Evolutionary conservation across 176 grass and related monocot species (phyloP), one percentile per base, ranked within the genome.

Genomic region (Canna indica): DNA sequence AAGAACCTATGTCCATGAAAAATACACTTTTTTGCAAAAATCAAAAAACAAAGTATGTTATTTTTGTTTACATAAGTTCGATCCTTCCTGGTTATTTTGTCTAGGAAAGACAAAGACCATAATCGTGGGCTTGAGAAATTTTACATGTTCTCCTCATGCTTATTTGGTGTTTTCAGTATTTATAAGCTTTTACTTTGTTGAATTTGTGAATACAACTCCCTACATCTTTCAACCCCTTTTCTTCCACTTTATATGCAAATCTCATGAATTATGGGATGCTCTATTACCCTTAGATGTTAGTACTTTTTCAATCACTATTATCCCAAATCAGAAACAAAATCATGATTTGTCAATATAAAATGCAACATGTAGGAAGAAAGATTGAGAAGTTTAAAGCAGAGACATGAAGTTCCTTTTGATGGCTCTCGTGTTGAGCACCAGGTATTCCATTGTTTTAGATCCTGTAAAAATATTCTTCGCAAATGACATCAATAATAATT

Each of bases 391-490:
- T 74, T 97, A 66, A 92, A 72, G 71, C 33, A 42, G 47, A 92
- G 93, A 87, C 81, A 90, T 57, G 71, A 97, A 68, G 85, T 92
- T 50, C 77, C 83, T 60, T 97, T 97, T 47, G 83, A 97, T 73
- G 79, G 86, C 16, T 85, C 93, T 47, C 71, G 72, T 83, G 52
- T 83, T 56, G 86, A 97, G 58, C 93, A 97, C 70, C 93, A 87
- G 78, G 93, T 97, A 85, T 33, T 62, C 16, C 53, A 26, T 11
- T 58, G 25, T n/a, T 12, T n/a, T 62, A 16, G 25, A 32, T 62
- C 18, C 7, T 66, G 34, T 24, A 7, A 29, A 24, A 66, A 66
- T 38, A 38, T 4, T 22, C 31, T 36, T n/a, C 17, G 2, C 32
- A 22, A 15, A 27, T 31, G 25, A 16, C 27, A 9, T n/a, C 4